A percentile compares a stretch with the other conserved stretches of the same genome.
These are phyloP conservation scores for Pulveroboletus frians DNA, from an alignment of 768 basidiomycete genomes.

Conservation along the genomic window DNA sequence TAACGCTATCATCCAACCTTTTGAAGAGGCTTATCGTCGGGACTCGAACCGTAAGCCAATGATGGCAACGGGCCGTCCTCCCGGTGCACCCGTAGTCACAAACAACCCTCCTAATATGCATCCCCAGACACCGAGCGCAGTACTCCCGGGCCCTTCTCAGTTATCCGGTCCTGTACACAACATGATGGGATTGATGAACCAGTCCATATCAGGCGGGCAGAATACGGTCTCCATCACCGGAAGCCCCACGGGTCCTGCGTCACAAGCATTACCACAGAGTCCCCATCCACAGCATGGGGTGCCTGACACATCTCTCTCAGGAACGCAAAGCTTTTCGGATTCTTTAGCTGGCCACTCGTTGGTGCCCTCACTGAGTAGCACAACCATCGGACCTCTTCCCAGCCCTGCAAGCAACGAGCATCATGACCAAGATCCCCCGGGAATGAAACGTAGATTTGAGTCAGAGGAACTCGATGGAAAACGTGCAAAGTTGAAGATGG, in stretches of 20 bases:
- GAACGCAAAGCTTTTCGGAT: constrained; percentile 24
- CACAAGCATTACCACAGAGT: constrained; percentile 30
- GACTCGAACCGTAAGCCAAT: constrained; percentile 56
- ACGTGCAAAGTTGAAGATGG: constrained; percentile 67
- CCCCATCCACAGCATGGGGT: constrained; percentile 25
- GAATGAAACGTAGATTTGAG: constrained; percentile 68
- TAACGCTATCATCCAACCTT: constrained; percentile 56
- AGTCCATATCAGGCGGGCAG: constrained; percentile 21
- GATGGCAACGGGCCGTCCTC: constrained; percentile 35
- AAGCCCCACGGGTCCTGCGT: constrained; percentile 22
- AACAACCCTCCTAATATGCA: constrained; percentile 18
- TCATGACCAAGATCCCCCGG: constrained; percentile 58
- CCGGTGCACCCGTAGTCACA: constrained; percentile 9
- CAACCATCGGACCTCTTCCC: constrained; percentile 11
- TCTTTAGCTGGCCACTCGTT: constrained; percentile 20
- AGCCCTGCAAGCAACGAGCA: constrained; percentile 17
- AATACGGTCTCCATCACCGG: constrained; percentile 16
- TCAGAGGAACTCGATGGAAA: constrained; percentile 63
- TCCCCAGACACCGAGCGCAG: constrained; percentile 11
- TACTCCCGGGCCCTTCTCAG: constrained; percentile 19
- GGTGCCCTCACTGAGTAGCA: constrained; percentile 7
- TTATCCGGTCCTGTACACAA: constrained; percentile 12
- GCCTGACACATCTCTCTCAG: constrained; percentile 20
- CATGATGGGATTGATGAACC: constrained; percentile 25
- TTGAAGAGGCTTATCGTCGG: constrained; percentile 66